These are phyloP conservation scores for Draba incana DNA, from an alignment of 345 rosid genomes.

Conservation along the genomic window DNA sequence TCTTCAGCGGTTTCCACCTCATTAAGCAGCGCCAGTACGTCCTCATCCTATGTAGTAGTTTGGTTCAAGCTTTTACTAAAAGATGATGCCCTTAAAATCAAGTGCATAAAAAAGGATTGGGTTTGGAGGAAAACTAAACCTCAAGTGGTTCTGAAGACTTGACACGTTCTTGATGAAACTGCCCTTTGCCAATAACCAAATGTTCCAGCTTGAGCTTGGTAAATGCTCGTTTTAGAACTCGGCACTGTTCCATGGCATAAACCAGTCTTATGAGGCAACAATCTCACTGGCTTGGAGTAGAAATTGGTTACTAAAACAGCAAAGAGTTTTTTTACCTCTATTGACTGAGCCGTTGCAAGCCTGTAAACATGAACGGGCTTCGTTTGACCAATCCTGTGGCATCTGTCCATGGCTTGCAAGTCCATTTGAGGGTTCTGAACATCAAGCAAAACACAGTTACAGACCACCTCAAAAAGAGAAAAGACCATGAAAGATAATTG, in stretches of 20 bases:
- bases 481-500: constrained; percentile 4
- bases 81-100: background rate
- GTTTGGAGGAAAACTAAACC: constrained; percentile 44
- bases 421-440: constrained; percentile 97
- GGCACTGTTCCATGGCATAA: constrained; percentile 59
- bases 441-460: constrained; percentile 30
- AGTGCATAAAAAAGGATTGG: background rate
- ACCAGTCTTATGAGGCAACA: constrained; percentile 29
- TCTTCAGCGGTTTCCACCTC: constrained; percentile 91
- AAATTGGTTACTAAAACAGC: constrained; percentile 8
- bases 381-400: constrained; percentile 99
- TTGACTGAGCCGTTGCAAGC: constrained; percentile 87
- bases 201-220: constrained; percentile 97
- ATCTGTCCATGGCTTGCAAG: constrained; percentile 98
- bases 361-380: constrained; percentile 99
- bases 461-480: constrained; percentile 11
- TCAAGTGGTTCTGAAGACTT: constrained; percentile 46
- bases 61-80: constrained; percentile 7
- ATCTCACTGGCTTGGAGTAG: constrained; percentile 10
- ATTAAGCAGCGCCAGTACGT: constrained; percentile 65
- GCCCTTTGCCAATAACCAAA: constrained; percentile 90
- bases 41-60: constrained; percentile 66
- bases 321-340: constrained; percentile 63
- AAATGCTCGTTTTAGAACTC: constrained; percentile 84
- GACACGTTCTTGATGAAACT: constrained; percentile 83